Conservation (phyloP, 257 asterid species). For the Buddleja alternifolia region DNA sequence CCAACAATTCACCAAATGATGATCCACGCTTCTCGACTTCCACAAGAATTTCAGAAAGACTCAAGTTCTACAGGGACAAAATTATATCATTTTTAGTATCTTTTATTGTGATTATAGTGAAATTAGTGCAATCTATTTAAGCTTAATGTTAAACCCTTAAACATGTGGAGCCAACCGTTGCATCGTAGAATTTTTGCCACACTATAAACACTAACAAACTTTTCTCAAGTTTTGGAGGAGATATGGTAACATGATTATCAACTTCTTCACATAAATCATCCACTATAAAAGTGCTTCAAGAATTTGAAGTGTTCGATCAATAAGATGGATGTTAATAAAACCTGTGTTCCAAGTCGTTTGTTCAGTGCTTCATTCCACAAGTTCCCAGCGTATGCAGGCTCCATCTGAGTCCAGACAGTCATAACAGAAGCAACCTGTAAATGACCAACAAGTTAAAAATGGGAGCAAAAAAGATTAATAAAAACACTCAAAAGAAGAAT, state of each 20-base stretch:
- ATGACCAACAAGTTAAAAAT: conserved; percentile 25
- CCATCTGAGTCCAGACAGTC: conserved; percentile 83
- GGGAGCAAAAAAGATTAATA: not conserved
- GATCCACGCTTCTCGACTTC: conserved; percentile 88
- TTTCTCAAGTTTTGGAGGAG: not conserved
- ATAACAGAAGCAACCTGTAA: conserved; percentile 87
- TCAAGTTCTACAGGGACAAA: conserved; percentile 56
- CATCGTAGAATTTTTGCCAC: not conserved
- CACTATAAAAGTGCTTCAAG: not conserved
- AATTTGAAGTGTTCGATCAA: not conserved
- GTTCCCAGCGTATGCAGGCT: conserved; percentile 83
- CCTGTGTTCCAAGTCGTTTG: conserved; percentile 92
- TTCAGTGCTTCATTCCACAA: conserved; percentile 96
- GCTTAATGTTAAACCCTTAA: too few species aligned
- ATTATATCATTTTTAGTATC: not conserved
- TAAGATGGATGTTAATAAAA: conserved; percentile 24
- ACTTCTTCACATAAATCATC: not conserved
- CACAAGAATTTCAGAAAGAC: conserved; percentile 76
- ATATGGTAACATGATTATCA: not conserved
- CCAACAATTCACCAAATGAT: conserved; percentile 79
- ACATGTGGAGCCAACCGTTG: not conserved
- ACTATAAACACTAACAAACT: not conserved
- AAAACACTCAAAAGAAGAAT: not conserved
- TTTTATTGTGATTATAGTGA: not conserved
- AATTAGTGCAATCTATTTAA: conserved; percentile 15